Evolutionary conservation across 148 eudicot species (phyloP).

Genomic region (Rhododendron kiyosumense): DNA sequence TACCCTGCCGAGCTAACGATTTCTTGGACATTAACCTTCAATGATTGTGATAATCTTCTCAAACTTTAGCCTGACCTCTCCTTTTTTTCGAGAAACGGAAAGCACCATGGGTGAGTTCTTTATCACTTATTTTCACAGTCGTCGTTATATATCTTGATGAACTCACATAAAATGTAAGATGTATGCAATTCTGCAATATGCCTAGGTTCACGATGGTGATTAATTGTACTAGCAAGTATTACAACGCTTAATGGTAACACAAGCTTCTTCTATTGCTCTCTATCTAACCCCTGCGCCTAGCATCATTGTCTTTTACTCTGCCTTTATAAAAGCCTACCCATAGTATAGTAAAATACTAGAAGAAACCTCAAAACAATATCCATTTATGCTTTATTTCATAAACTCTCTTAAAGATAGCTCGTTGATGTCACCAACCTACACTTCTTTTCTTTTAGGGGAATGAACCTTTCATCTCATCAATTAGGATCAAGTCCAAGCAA

Average conservation of each 20-base stretch:
- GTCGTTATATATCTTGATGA: neutral
- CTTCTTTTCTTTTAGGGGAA: neutral
- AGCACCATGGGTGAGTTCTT: neutral
- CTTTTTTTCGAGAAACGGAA: neutral
- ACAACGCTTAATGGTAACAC: neutral
- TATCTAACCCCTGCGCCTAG: neutral
- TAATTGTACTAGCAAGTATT: neutral
- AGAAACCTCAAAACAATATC: neutral
- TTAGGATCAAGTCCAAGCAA: neutral
- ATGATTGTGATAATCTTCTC: neutral
- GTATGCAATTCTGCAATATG: neutral
- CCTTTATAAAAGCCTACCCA: neutral
- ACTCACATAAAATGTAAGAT: neutral
- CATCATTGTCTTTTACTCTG: neutral
- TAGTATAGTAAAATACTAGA: neutral
- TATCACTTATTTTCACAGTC: neutral
- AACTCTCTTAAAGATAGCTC: neutral
- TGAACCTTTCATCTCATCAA: neutral
- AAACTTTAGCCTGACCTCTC: neutral
- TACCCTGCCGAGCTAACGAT: neutral
- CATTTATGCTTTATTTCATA: neutral
- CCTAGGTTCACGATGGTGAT: neutral
- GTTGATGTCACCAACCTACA: neutral
- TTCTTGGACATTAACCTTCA: neutral
- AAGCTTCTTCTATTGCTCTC: neutral